These are phyloP conservation scores for Magnusiomyces starmeri DNA, from an alignment of 1,139 yeast species.

Conservation along the genomic window DNA sequence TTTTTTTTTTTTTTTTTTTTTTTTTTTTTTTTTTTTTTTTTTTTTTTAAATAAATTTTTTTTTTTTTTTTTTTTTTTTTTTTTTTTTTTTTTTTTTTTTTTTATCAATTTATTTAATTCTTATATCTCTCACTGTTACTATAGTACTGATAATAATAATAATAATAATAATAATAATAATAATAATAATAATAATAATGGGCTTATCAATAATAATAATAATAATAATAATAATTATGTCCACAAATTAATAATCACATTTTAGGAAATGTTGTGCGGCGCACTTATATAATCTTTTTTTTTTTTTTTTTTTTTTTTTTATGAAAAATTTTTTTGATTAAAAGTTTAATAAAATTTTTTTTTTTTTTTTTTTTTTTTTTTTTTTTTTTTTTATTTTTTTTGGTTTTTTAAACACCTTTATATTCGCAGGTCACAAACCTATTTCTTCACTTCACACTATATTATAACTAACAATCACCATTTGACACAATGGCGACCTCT, in stretches of 20 bases:
- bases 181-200: background rate
- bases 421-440: background rate
- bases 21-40: conserved; percentile 1
- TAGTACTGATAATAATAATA: background rate
- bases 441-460: background rate
- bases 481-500: conserved; percentile 7
- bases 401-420: background rate
- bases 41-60: conserved; percentile 9
- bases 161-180: background rate
- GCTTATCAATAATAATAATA: background rate
- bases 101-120: no score
- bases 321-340: background rate
- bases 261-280: background rate
- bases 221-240: background rate
- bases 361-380: background rate
- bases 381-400: background rate
- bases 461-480: background rate
- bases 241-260: background rate
- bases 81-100: no score
- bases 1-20: background rate
- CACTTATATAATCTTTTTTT: background rate
- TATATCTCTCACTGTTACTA: no score
- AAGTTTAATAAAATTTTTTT: background rate
- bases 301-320: background rate
- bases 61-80: conserved; percentile 14